A percentile compares a stretch with the other conserved stretches of the same genome.
phyloP scores from a whole-genome alignment of 257 asterid species.

The Salvia miltiorrhiza region DNA sequence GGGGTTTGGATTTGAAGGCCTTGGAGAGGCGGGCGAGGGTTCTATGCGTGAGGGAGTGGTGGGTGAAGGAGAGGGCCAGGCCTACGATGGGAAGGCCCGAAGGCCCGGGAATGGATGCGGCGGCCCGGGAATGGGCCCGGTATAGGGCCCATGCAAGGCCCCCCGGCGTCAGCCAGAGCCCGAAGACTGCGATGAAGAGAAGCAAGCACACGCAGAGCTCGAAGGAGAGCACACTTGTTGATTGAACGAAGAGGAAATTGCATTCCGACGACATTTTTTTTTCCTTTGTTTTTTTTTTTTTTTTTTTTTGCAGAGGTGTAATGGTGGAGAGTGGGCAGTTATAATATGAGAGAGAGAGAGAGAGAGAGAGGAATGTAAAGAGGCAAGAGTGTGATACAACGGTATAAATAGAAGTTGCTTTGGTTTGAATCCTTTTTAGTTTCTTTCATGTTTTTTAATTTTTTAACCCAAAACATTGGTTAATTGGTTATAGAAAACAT shows the following conservation, averaged over 20 bases:
- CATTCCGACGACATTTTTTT: conserved; percentile 45
- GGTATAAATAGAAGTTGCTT: conserved; percentile 11
- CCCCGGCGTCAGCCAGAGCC: conserved; percentile 73
- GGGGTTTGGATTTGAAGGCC: conserved; percentile 26
- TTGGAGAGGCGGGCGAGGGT: conserved; percentile 29
- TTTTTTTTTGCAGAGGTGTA: too few species aligned
- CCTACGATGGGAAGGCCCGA: conserved; percentile 76
- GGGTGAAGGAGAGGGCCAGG: conserved; percentile 43
- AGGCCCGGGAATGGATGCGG: conserved; percentile 58
- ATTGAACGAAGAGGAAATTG: conserved; percentile 35
- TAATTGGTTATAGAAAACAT: not conserved
- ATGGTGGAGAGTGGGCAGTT: conserved; percentile 7
- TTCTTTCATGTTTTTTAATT: not conserved
- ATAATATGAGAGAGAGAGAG: not conserved
- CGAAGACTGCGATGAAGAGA: conserved; percentile 37
- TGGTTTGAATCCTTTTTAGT: not conserved
- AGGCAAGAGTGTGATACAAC: conserved; percentile 17
- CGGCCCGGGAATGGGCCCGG: conserved; percentile 29
- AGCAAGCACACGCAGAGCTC: conserved; percentile 34
- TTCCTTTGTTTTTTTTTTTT: too few species aligned
- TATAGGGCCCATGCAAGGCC: conserved; percentile 83
- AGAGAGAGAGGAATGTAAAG: not conserved
- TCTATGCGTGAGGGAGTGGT: conserved; percentile 51
- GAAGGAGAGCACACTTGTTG: conserved; percentile 19
- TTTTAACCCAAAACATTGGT: not conserved